These are phyloP conservation scores for Tricholomella constricta DNA, from an alignment of 768 basidiomycete genomes.

Conservation along the genomic window DNA sequence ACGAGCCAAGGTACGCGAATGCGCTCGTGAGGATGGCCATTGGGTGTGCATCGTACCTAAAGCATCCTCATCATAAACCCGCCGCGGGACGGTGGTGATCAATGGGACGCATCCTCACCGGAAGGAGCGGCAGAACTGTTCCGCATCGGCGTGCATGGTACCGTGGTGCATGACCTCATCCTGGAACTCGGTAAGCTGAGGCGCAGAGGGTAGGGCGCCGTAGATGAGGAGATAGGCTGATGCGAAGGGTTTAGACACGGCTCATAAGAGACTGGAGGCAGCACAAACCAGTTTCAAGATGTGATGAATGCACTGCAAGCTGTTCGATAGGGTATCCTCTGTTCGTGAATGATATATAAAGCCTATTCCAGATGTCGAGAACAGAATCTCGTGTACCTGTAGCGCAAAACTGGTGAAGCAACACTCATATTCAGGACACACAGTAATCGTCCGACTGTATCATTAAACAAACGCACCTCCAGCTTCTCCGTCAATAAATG, in stretches of 20 bases:
- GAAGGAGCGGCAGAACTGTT: slow-evolving; percentile 70
- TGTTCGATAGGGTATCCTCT: slow-evolving; percentile 95
- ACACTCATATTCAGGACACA: background rate
- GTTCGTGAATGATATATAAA: background rate
- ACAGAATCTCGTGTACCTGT: slow-evolving; percentile 70
- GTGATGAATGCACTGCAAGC: slow-evolving; percentile 75
- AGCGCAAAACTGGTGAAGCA: slow-evolving; percentile 55
- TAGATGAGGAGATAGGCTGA: slow-evolving; percentile 86
- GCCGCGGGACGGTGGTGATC: background rate
- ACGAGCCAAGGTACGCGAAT: slow-evolving; percentile 86
- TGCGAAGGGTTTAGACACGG: background rate
- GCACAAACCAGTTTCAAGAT: slow-evolving; percentile 64
- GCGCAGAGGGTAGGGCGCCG: slow-evolving; percentile 69
- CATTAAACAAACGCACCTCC: slow-evolving; percentile 50
- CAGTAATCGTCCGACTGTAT: background rate
- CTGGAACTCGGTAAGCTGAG: slow-evolving; percentile 66
- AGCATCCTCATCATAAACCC: background rate
- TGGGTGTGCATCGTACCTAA: slow-evolving; percentile 89
- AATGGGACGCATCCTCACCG: slow-evolving; percentile 46
- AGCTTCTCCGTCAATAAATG: slow-evolving; percentile 89
- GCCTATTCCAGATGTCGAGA: no score
- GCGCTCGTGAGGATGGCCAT: slow-evolving; percentile 90
- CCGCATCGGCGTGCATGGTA: slow-evolving; percentile 65
- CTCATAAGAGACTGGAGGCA: background rate
- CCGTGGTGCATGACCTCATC: slow-evolving; percentile 80